phyloP scores from a whole-genome alignment of 2,329 filamentous ascomycete species.

The Fusarium heterosporum region DNA sequence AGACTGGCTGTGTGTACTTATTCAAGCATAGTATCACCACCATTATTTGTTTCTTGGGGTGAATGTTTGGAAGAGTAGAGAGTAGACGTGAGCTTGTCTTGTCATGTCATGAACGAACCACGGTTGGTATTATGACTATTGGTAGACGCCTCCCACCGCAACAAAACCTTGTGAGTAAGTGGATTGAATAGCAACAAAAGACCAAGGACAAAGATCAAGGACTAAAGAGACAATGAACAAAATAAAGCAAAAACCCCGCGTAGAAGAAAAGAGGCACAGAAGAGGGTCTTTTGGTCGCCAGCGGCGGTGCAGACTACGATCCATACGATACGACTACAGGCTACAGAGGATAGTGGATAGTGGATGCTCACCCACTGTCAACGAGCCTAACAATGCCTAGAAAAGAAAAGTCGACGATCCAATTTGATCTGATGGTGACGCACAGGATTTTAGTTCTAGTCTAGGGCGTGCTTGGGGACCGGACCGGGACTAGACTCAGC shows the following conservation, averaged over 20 bases:
- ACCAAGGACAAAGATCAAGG: background rate
- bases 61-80: background rate
- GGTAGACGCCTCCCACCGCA: conserved; percentile 36
- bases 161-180: conserved; percentile 38
- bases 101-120: conserved; percentile 33
- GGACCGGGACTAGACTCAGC: conserved; percentile 46
- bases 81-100: background rate
- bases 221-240: conserved; percentile 7
- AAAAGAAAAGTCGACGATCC: conserved; percentile 42
- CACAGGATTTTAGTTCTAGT: conserved; percentile 49
- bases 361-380: background rate
- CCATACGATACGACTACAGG: background rate
- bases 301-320: conserved; percentile 35
- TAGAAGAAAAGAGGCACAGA: conserved; percentile 13
- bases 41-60: background rate
- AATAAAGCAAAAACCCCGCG: conserved; percentile 13
- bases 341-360: background rate
- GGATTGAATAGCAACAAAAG: conserved; percentile 21
- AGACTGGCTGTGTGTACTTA: conserved; percentile 22
- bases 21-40: conserved; percentile 34
- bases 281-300: conserved; percentile 42
- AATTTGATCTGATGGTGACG: conserved; percentile 49
- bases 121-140: conserved; percentile 37
- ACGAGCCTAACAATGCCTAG: background rate
- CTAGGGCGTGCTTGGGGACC: conserved; percentile 39